Percentiles rank a stretch among this genome's conserved stretches.
These are phyloP conservation scores for Camillea tinctor DNA, from an alignment of 2,329 filamentous ascomycete genomes.

Conservation along the genomic window DNA sequence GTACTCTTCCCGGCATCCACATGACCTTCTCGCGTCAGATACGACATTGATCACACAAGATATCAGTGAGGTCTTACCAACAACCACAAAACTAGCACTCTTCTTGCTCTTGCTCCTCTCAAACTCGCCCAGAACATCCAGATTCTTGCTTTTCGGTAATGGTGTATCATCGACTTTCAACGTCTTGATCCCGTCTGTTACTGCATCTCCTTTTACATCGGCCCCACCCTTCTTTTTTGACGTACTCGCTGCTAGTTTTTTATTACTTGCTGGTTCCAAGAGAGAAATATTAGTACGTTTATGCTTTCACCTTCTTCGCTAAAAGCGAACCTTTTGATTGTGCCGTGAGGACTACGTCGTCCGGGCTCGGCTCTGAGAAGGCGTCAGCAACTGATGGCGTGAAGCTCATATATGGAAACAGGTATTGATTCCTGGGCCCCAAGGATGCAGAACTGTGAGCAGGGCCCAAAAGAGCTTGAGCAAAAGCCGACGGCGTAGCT, in stretches of 20 bases:
- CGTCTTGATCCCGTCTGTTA: conserved; percentile 35
- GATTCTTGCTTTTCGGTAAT: conserved; percentile 68
- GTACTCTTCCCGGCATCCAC: conserved; percentile 98
- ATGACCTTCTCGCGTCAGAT: conserved; percentile 60
- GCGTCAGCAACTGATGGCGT: conserved; percentile 54
- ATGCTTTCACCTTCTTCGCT: conserved; percentile 47
- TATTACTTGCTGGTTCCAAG: conserved; percentile 50
- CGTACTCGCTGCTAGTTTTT: conserved; percentile 35
- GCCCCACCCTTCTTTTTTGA: conserved; percentile 40
- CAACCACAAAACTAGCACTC: conserved; percentile 86
- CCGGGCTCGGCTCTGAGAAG: conserved; percentile 85
- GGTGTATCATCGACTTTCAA: conserved; percentile 52
- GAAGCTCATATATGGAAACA: conserved; percentile 51
- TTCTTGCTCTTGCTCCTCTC: conserved; percentile 74
- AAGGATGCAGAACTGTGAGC: conserved; percentile 21
- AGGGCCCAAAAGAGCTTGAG: conserved; percentile 50
- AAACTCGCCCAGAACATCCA: conserved; percentile 82
- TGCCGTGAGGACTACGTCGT: conserved; percentile 83
- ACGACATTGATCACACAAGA: conserved; percentile 1
- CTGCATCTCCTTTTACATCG: conserved; percentile 36
- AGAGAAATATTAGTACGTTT: conserved; percentile 49
- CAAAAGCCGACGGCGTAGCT: conserved; percentile 54
- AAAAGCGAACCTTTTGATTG: conserved; percentile 83
- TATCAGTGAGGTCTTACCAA: conserved; percentile 56
- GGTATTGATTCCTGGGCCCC: conserved; percentile 32